phyloP scores from a whole-genome alignment of 495 filamentous ascomycete species.

The Polyplosphaeria fusca region DNA sequence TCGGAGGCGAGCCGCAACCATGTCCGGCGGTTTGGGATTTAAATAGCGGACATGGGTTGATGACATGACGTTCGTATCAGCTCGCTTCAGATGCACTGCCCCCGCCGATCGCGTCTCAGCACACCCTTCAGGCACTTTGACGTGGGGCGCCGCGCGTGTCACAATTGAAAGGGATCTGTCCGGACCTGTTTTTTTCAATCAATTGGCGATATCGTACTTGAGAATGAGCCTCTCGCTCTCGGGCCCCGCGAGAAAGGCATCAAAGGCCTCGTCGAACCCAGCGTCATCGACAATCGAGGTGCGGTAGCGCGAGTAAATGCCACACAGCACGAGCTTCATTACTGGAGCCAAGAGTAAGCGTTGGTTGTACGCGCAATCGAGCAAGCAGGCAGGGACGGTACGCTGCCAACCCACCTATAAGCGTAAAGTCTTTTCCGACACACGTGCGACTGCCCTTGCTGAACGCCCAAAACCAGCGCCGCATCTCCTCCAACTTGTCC shows the following conservation, averaged over 20 bases:
- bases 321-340: slow-evolving; percentile 11
- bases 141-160: too few species aligned
- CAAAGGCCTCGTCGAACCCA: slow-evolving; percentile 8
- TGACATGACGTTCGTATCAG: too few species aligned
- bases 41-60: too few species aligned
- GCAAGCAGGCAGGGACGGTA: not conserved
- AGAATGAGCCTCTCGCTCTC: slow-evolving; percentile 15
- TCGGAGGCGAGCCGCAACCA: too few species aligned
- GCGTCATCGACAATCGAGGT: slow-evolving; percentile 10
- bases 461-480: slow-evolving; percentile 18
- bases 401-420: slow-evolving; percentile 9
- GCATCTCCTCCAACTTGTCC: slow-evolving; percentile 4
- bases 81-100: too few species aligned
- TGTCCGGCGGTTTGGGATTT: too few species aligned
- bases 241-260: slow-evolving; percentile 5
- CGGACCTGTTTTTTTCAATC: too few species aligned
- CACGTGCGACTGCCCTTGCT: slow-evolving; percentile 13
- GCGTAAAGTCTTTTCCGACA: slow-evolving; percentile 15
- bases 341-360: slow-evolving; percentile 3
- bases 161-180: too few species aligned
- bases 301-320: slow-evolving; percentile 7
- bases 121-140: too few species aligned
- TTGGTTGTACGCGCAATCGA: not conserved
- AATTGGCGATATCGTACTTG: too few species aligned
- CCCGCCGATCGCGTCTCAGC: too few species aligned